Percentiles rank a stretch among this genome's conserved stretches.
Conservation (phyloP, 192 early-diverging fungal species). For the Coemansia sp. region DNA sequence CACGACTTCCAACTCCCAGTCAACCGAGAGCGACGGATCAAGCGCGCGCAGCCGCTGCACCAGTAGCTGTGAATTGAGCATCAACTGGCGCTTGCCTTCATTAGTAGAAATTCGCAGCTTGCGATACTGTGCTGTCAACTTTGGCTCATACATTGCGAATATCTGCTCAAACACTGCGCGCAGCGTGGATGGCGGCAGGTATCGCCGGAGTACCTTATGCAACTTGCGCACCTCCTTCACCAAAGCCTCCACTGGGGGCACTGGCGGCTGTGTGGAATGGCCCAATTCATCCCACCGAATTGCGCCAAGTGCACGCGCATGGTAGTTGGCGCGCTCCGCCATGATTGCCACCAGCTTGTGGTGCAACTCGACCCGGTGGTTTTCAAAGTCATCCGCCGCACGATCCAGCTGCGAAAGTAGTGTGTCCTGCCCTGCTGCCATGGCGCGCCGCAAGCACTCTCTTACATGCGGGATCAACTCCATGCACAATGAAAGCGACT, state of each 20-base stretch:
- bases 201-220: conserved; percentile 88
- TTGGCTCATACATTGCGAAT: conserved; percentile 70
- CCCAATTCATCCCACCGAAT: conserved; percentile 51
- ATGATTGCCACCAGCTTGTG: conserved; percentile 91
- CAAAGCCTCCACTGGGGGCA: conserved; percentile 73
- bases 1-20: conserved; percentile 69
- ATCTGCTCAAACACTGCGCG: conserved; percentile 77
- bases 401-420: conserved; percentile 90
- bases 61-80: conserved; percentile 76
- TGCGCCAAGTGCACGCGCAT: conserved; percentile 72
- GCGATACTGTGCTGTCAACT: conserved; percentile 58
- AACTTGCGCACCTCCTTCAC: conserved; percentile 89
- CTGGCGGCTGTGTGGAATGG: conserved; percentile 21
- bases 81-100: conserved; percentile 61
- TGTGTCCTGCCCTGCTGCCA: conserved; percentile 76
- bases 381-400: conserved; percentile 73
- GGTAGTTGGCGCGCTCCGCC: conserved; percentile 81
- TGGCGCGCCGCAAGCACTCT: conserved; percentile 66
- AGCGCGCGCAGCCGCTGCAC: conserved; percentile 64
- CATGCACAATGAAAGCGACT: conserved; percentile 86
- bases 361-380: conserved; percentile 91
- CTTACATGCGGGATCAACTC: conserved; percentile 82
- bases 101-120: conserved; percentile 30
- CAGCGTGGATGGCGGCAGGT: conserved; percentile 70
- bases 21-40: conserved; percentile 70